Percentiles rank a stretch among this genome's conserved stretches.
Conservation (phyloP, 768 basidiomycete genomes). For the Psilocybe sp. region DNA sequence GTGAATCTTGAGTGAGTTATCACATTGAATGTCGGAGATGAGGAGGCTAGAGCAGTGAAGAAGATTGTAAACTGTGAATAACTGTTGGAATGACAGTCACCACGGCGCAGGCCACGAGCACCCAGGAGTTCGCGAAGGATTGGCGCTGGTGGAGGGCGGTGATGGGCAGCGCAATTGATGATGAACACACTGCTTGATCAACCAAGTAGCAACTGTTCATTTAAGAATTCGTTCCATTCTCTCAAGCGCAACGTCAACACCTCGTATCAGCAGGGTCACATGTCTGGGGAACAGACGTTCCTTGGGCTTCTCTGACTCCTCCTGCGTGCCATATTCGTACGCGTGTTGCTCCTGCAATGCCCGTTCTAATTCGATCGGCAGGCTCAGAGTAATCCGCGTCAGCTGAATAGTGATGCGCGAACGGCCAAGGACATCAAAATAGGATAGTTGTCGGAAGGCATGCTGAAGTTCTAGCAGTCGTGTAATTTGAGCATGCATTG, state of each 20-base stretch:
- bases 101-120: too few relatives aligned
- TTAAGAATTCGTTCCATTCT: conserved; percentile 60
- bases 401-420: conserved; percentile 75
- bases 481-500: conserved; percentile 69
- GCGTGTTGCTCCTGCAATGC: conserved; percentile 53
- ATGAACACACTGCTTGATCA: too few relatives aligned
- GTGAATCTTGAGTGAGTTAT: too few relatives aligned
- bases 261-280: conserved; percentile 57
- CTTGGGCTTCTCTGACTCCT: conserved; percentile 8
- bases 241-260: conserved; percentile 60
- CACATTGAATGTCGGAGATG: too few relatives aligned
- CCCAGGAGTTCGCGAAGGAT: too few relatives aligned
- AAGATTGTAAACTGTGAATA: too few relatives aligned
- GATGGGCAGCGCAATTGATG: too few relatives aligned
- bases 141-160: too few relatives aligned
- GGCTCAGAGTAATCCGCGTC: conserved; percentile 69
- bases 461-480: conserved; percentile 81
- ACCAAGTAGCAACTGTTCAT: conserved; percentile 10
- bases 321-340: conserved; percentile 11
- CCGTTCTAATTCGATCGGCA: conserved; percentile 72
- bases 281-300: conserved; percentile 49
- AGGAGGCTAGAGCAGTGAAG: too few relatives aligned
- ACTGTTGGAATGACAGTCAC: too few relatives aligned
- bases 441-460: conserved; percentile 70
- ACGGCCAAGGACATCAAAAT: conserved; percentile 74